A percentile compares a stretch with the other conserved stretches of the same genome.
Evolutionary conservation across 2,329 filamentous ascomycete species (phyloP).

Genomic region (Fusarium avenaceum): DNA sequence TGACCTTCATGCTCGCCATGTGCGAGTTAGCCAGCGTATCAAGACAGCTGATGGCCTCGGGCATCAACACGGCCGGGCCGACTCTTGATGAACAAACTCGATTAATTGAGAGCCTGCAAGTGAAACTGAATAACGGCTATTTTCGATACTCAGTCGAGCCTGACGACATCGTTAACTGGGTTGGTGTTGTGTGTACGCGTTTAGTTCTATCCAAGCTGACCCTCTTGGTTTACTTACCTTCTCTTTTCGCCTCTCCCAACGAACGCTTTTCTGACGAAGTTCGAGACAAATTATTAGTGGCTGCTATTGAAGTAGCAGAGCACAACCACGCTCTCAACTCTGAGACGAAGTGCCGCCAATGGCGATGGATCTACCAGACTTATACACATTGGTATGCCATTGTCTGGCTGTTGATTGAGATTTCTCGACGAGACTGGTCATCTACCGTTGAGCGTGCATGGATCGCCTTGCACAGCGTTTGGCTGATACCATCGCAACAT

Average conservation of each 20-base stretch:
- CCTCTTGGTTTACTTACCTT: constrained; percentile 66
- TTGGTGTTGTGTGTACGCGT: constrained; percentile 55
- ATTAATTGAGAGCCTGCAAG: constrained; percentile 62
- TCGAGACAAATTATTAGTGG: constrained; percentile 61
- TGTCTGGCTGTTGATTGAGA: constrained; percentile 67
- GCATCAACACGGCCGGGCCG: constrained; percentile 45
- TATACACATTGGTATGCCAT: constrained; percentile 72
- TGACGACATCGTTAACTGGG: constrained; percentile 55
- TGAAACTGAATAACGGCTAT: constrained; percentile 59
- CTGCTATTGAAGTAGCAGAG: constrained; percentile 68
- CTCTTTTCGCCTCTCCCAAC: constrained; percentile 59
- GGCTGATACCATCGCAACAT: constrained; percentile 52
- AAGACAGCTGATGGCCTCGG: constrained; percentile 55
- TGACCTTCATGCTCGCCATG: constrained; percentile 58
- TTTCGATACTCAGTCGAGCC: constrained; percentile 55
- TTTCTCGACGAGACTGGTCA: constrained; percentile 61
- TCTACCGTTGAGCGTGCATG: constrained; percentile 62
- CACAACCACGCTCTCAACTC: constrained; percentile 68
- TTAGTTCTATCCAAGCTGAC: constrained; percentile 68
- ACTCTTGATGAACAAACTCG: constrained; percentile 58
- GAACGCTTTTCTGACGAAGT: constrained; percentile 56
- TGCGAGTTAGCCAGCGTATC: constrained; percentile 55
- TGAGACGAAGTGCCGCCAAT: constrained; percentile 63
- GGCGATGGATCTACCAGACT: constrained; percentile 71
- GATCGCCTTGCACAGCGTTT: constrained; percentile 61